Conservation (phyloP, 768 basidiomycete genomes). For the Gloeopeniophorella convolvens region DNA sequence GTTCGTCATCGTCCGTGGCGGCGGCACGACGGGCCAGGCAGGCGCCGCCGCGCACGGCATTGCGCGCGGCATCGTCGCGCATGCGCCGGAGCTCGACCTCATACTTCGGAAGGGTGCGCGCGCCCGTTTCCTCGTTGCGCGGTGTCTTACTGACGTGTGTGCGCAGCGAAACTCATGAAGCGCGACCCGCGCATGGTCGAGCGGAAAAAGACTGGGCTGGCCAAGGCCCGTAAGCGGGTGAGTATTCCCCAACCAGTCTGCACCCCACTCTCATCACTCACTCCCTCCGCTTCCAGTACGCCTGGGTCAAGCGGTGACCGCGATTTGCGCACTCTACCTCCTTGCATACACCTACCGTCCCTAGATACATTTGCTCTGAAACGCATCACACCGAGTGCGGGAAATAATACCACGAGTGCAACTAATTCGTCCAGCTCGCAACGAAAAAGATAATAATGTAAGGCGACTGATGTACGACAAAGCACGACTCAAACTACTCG, state of each 20-base stretch:
- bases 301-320: conserved; percentile 92
- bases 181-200: conserved; percentile 98
- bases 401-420: no score
- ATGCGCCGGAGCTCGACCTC: conserved; percentile 56
- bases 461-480: no score
- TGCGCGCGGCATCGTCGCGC: conserved; percentile 65
- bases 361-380: conserved; percentile 1
- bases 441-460: conserved; percentile 14
- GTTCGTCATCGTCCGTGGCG: conserved; percentile 58
- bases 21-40: conserved; percentile 90
- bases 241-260: conserved; percentile 29
- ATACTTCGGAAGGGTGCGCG: conserved; percentile 68
- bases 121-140: background rate
- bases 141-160: conserved; percentile 9
- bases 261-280: conserved; percentile 15
- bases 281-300: conserved; percentile 45
- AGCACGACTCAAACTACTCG: no score
- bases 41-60: conserved; percentile 78
- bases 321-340: background rate
- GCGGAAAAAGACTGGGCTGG: conserved; percentile 90
- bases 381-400: background rate
- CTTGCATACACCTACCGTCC: background rate
- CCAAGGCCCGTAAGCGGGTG: conserved; percentile 90
- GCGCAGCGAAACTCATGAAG: conserved; percentile 79
- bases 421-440: conserved; percentile 10